phyloP scores from a whole-genome alignment of 495 filamentous ascomycete species.

The Bathelium albidoporum region DNA sequence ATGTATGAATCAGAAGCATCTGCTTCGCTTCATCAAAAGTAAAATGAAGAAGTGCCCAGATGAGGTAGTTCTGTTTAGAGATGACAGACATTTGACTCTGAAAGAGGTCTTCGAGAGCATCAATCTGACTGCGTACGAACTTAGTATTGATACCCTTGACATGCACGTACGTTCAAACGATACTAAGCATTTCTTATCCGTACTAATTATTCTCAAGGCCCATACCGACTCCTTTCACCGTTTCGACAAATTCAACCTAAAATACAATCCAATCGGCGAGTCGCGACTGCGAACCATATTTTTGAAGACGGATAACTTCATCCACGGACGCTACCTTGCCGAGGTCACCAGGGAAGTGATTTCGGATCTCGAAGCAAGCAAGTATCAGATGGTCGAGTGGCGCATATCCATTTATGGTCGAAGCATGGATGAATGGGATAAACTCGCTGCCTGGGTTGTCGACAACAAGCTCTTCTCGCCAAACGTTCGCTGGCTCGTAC shows the following conservation, averaged over 20 bases:
- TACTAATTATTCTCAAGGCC: slow-evolving; percentile 43
- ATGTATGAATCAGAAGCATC: slow-evolving; percentile 99
- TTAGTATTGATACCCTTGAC: slow-evolving; percentile 96
- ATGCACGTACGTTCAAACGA: slow-evolving; percentile 65
- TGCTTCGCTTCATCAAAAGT: slow-evolving; percentile 96
- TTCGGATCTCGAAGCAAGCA: slow-evolving; percentile 93
- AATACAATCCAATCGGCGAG: slow-evolving; percentile 96
- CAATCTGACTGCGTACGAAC: slow-evolving; percentile 90
- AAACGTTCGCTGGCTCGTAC: slow-evolving; percentile 95
- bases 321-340: slow-evolving; percentile 87
- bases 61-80: slow-evolving; percentile 85
- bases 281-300: slow-evolving; percentile 93
- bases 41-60: slow-evolving; percentile 97
- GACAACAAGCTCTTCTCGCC: slow-evolving; percentile 97
- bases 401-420: slow-evolving; percentile 94
- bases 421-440: slow-evolving; percentile 91
- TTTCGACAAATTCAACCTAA: slow-evolving; percentile 98
- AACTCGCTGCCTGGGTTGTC: slow-evolving; percentile 94
- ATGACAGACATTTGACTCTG: slow-evolving; percentile 85
- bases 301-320: slow-evolving; percentile 96
- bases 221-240: slow-evolving; percentile 98
- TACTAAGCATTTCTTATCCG: too few species aligned
- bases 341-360: slow-evolving; percentile 98
- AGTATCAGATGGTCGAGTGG: slow-evolving; percentile 99
- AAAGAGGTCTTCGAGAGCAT: slow-evolving; percentile 94